phyloP scores from a whole-genome alignment of 1,139 yeast species.

The Candida sp. region DNA sequence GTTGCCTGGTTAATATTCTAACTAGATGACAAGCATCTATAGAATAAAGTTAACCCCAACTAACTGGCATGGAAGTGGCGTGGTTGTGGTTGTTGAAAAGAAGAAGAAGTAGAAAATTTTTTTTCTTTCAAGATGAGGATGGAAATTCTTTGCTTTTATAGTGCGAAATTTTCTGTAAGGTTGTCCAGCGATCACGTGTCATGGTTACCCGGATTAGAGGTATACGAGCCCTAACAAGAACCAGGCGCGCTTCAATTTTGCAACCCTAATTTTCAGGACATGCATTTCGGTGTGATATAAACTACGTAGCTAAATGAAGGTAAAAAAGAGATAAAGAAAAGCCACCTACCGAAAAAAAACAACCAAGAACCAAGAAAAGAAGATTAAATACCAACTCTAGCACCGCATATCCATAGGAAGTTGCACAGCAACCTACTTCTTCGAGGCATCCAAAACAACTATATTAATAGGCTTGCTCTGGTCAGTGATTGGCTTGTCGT shows the following conservation, averaged over 20 bases:
- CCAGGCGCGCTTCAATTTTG: too few species aligned
- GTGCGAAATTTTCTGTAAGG: too few species aligned
- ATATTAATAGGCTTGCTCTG: constrained; percentile 7
- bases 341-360: neutral
- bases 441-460: constrained; percentile 6
- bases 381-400: neutral
- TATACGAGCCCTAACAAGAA: neutral
- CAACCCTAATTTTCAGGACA: neutral
- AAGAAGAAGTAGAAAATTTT: neutral
- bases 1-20: constrained; percentile 5
- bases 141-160: neutral
- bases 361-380: neutral
- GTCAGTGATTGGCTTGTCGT: constrained; percentile 7
- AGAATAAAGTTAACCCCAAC: constrained; percentile 6
- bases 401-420: neutral
- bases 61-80: neutral
- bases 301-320: too few species aligned
- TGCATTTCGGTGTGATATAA: too few species aligned
- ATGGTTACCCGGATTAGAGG: neutral
- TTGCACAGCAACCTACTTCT: too few species aligned
- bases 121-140: neutral
- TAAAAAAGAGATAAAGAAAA: neutral
- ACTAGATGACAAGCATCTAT: constrained; percentile 2
- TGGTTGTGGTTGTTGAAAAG: too few species aligned
- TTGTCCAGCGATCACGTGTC: too few species aligned